Evolutionary conservation across 78 protist species (phyloP), one percentile per base, ranked within the genome.

Genomic region (Polysphondylium violaceum): DNA sequence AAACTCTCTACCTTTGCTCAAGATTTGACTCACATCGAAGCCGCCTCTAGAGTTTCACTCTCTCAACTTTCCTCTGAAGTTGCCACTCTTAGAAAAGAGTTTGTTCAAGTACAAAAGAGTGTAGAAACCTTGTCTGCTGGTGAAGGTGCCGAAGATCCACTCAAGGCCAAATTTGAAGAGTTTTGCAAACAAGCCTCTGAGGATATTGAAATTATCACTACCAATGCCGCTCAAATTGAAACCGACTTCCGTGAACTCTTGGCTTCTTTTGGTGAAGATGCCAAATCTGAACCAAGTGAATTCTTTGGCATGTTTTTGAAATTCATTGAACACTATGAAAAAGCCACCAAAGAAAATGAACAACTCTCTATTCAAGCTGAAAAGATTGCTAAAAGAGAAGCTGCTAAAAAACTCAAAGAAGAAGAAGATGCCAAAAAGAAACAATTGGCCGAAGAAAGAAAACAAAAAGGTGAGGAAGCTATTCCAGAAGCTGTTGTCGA

Each of bases 381-480:
- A 33, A 83, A 83, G 65, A 83, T 83, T 9, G 91, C 91, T 38
- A 83, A 83, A 74, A 83, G 91, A 83, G 91, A 83, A 40, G 91
- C 91, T 43, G 91, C 91, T 0, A 83, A 83, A 47, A 83, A 83
- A 59, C 73, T 83, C 51, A 83, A 83, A 44, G 91, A 83, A 36
- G 91, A 83, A 43, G 91, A 83, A 33, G 91, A 67, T 47, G 79
- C 77, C 31, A 83, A 83, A 41, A 83, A 83, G 91, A 67, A 83
- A 43, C 59, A 59, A 44, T 31, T 74, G 19, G 91, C 71, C 4
- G 91, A 83, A 59, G 81, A 69, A 31, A 69, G 79, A 59, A 67
- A 83, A 64, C 75, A 69, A 41, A 69, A 69, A 33, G 91, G 81
- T 58, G 91, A 83, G 25, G 79, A 55, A 14, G 79, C 38, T 2